A percentile compares a stretch with the other conserved stretches of the same genome.
Evolutionary conservation across 495 filamentous ascomycete genomes (phyloP).

Genomic region (Cercophora newfieldiana): DNA sequence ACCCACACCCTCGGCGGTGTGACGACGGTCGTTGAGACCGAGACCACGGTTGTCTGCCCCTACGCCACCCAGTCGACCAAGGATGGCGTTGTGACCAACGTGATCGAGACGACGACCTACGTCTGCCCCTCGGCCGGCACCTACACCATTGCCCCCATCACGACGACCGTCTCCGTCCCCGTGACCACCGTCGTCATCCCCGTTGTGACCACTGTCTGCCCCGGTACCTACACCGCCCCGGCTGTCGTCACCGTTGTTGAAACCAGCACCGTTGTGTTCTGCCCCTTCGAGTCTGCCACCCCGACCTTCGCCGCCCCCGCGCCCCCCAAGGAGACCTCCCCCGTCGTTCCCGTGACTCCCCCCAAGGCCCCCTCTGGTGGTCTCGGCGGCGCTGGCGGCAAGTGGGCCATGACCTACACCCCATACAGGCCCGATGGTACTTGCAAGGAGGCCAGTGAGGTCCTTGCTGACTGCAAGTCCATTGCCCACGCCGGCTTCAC

Average conservation of each 20-base stretch:
- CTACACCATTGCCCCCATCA: slow-evolving; percentile 75
- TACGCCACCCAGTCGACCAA: slow-evolving; percentile 65
- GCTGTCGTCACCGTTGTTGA: slow-evolving; percentile 67
- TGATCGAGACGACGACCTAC: slow-evolving; percentile 72
- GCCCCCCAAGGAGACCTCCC: slow-evolving; percentile 22
- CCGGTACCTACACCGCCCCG: slow-evolving; percentile 73
- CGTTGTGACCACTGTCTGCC: slow-evolving; percentile 61
- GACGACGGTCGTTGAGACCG: slow-evolving; percentile 68
- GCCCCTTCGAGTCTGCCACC: slow-evolving; percentile 59
- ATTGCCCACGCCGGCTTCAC: slow-evolving; percentile 77
- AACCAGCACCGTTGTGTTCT: slow-evolving; percentile 68
- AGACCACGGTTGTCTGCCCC: slow-evolving; percentile 73
- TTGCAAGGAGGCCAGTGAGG: slow-evolving; percentile 67
- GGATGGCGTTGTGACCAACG: slow-evolving; percentile 65
- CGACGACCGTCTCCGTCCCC: slow-evolving; percentile 55
- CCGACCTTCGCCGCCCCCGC: slow-evolving; percentile 32
- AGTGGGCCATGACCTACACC: slow-evolving; percentile 91
- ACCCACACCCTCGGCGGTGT: slow-evolving; percentile 75
- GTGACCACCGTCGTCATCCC: slow-evolving; percentile 65
- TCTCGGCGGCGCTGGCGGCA: slow-evolving; percentile 40
- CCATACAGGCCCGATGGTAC: slow-evolving; percentile 63
- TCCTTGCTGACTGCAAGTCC: slow-evolving; percentile 63
- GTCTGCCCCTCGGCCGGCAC: slow-evolving; percentile 77
- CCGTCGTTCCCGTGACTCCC: slow-evolving; percentile 23
- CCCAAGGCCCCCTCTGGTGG: slow-evolving; percentile 25